These are phyloP conservation scores for Daedaleopsis nitida DNA, from an alignment of 768 basidiomycete genomes.

Conservation along the genomic window DNA sequence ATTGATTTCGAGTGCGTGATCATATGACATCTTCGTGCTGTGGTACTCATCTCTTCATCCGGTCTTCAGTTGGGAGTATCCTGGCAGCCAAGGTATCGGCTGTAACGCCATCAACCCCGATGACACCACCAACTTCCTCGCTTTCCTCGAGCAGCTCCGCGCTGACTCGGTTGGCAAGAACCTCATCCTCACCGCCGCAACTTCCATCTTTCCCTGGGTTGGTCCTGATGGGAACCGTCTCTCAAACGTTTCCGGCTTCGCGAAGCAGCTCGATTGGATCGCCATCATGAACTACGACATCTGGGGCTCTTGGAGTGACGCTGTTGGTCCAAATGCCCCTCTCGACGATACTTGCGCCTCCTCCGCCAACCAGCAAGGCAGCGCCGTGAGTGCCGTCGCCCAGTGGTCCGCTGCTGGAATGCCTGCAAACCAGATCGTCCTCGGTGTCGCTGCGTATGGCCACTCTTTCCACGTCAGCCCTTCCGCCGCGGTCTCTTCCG, in stretches of 20 bases:
- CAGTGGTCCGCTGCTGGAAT: slow-evolving; percentile 82
- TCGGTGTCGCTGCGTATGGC: slow-evolving; percentile 86
- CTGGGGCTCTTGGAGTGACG: slow-evolving; percentile 50
- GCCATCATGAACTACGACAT: slow-evolving; percentile 74
- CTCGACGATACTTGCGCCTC: slow-evolving; percentile 76
- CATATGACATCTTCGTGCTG: neutral
- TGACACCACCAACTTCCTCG: slow-evolving; percentile 80
- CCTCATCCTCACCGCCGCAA: slow-evolving; percentile 74
- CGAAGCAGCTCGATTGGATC: slow-evolving; percentile 73
- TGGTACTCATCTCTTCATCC: neutral
- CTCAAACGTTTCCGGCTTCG: slow-evolving; percentile 66
- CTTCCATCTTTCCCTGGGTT: slow-evolving; percentile 64
- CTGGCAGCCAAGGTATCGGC: slow-evolving; percentile 61
- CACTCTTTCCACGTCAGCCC: slow-evolving; percentile 62
- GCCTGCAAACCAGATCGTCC: slow-evolving; percentile 69
- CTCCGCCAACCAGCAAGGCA: slow-evolving; percentile 60
- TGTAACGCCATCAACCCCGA: slow-evolving; percentile 64
- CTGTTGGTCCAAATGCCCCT: slow-evolving; percentile 83
- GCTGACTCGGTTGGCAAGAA: slow-evolving; percentile 50
- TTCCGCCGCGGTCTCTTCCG: slow-evolving; percentile 37
- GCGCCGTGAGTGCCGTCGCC: slow-evolving; percentile 70
- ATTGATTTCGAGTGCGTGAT: slow-evolving; percentile 65
- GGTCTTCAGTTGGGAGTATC: slow-evolving; percentile 84
- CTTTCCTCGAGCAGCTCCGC: slow-evolving; percentile 74
- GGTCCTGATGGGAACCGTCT: slow-evolving; percentile 58